Evolutionary conservation across 192 early-diverging fungal species (phyloP).

Genomic region (Bifiguratus adelaidae): DNA sequence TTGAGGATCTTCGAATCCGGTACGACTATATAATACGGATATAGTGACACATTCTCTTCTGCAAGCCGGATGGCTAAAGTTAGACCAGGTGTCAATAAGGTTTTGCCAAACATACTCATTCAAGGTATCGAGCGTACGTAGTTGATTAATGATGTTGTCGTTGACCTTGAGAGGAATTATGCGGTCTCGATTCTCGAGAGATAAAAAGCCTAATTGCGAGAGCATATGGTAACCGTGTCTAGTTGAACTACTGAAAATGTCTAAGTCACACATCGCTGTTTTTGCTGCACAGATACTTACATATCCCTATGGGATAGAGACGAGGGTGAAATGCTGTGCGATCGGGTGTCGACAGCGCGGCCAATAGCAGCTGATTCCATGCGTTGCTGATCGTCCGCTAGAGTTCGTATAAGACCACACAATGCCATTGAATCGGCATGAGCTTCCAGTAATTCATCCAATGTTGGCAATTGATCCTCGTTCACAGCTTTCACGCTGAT

Average conservation of each 20-base stretch:
- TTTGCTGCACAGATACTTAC: no score
- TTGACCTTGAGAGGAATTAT: conserved; percentile 55
- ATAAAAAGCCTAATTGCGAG: conserved; percentile 53
- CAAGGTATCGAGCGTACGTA: conserved; percentile 34
- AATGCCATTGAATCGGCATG: not conserved
- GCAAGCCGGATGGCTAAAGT: not conserved
- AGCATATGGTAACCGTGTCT: no score
- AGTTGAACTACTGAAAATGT: no score
- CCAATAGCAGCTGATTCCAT: no score
- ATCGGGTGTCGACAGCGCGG: no score
- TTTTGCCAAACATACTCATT: conserved; percentile 60
- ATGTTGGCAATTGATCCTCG: conserved; percentile 15
- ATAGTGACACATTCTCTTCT: conserved; percentile 63
- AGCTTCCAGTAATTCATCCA: conserved; percentile 23
- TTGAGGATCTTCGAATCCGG: not conserved
- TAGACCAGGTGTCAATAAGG: not conserved
- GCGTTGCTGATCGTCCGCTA: no score
- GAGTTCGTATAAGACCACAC: no score
- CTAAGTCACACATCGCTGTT: no score
- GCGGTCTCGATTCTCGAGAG: conserved; percentile 40
- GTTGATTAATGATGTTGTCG: conserved; percentile 46
- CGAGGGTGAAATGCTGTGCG: no score
- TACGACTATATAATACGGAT: conserved; percentile 48
- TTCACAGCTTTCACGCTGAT: not conserved
- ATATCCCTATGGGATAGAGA: no score